Percentiles rank a stretch among this genome's conserved stretches.
Conservation (phyloP, 1,284 basidiomycete species). For the Xerocomus nothofagi region DNA sequence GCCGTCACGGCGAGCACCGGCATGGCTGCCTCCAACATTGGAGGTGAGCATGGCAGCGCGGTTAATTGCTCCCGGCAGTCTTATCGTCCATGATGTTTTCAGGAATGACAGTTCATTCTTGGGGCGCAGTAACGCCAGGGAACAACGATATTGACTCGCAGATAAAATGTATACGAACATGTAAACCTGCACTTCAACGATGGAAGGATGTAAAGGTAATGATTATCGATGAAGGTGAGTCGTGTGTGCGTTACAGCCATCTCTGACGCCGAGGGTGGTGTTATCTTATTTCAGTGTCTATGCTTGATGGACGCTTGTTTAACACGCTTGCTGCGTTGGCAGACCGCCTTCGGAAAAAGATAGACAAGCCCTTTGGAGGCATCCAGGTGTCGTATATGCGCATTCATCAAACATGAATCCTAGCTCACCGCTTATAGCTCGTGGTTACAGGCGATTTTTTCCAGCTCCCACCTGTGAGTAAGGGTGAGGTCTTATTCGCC, state of each 20-base stretch:
- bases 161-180: slow-evolving; percentile 52
- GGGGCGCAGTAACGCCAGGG: slow-evolving; percentile 74
- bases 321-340: slow-evolving; percentile 63
- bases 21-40: slow-evolving; percentile 83
- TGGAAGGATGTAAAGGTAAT: slow-evolving; percentile 72
- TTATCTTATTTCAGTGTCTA: slow-evolving; percentile 60
- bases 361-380: slow-evolving; percentile 71
- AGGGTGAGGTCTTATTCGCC: slow-evolving; percentile 50
- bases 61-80: not conserved
- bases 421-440: slow-evolving; percentile 39
- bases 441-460: slow-evolving; percentile 89
- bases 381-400: slow-evolving; percentile 59
- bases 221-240: slow-evolving; percentile 78
- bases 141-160: slow-evolving; percentile 54
- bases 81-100: not conserved
- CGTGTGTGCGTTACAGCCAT: not conserved
- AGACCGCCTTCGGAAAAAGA: slow-evolving; percentile 51
- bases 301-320: slow-evolving; percentile 79
- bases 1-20: slow-evolving; percentile 71
- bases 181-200: slow-evolving; percentile 55
- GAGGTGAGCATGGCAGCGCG: slow-evolving; percentile 44
- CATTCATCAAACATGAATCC: not conserved
- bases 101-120: slow-evolving; percentile 76
- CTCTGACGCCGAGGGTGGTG: not conserved
- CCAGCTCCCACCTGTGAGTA: slow-evolving; percentile 77